These are phyloP conservation scores for Rhynchosporium secalis DNA, from an alignment of 2,329 filamentous ascomycete species.

Conservation along the genomic window DNA sequence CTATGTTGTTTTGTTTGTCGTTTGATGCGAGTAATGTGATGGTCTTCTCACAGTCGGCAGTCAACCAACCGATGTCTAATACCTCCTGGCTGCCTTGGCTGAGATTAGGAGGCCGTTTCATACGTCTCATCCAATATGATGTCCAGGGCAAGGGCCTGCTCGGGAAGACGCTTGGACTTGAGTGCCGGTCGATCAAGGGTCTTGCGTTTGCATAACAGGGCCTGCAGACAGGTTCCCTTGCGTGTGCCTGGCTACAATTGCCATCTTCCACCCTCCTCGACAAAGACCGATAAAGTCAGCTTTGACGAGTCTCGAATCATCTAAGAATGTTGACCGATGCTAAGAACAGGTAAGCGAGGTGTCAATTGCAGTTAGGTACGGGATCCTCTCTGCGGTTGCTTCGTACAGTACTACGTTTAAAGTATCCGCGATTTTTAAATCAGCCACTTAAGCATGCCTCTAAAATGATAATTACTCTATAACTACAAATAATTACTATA, in stretches of 20 bases:
- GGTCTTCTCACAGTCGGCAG: not conserved
- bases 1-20: constrained; percentile 1
- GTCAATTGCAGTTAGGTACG: not conserved
- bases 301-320: not conserved
- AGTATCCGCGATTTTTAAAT: no score
- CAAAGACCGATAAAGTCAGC: no score
- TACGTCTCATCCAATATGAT: not conserved
- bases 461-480: no score
- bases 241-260: not conserved
- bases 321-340: not conserved
- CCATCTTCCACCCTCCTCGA: not conserved
- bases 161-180: constrained; percentile 1
- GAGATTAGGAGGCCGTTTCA: not conserved
- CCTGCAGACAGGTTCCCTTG: not conserved
- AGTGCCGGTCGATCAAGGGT: constrained; percentile 8
- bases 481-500: no score
- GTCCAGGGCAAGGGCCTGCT: not conserved
- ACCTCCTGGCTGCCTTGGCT: constrained; percentile 5
- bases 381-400: not conserved
- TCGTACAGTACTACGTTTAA: no score
- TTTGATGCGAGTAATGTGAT: not conserved
- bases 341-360: not conserved
- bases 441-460: no score
- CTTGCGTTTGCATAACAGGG: constrained; percentile 1
- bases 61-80: not conserved